These are phyloP conservation scores for Apocynum venetum DNA, from an alignment of 257 asterid genomes.

Conservation along the genomic window DNA sequence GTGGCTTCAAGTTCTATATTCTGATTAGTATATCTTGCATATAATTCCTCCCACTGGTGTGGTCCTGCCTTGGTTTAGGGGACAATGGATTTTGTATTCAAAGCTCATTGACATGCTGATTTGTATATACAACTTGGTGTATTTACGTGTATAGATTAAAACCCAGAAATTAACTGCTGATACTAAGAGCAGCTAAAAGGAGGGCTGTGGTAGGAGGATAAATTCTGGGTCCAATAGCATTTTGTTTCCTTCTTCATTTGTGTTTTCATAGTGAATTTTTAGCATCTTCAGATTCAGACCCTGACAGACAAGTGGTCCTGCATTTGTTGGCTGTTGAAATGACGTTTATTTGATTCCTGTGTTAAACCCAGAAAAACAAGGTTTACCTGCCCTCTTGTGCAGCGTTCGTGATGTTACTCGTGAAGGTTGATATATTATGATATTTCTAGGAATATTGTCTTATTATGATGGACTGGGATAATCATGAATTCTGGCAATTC, in stretches of 20 bases:
- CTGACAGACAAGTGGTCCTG: conserved; percentile 20
- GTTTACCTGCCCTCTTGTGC: conserved; percentile 11
- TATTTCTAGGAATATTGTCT: not conserved
- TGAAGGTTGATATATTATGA: not conserved
- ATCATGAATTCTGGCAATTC: not conserved
- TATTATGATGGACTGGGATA: not conserved
- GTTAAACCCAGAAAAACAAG: not conserved
- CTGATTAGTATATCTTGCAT: conserved; percentile 12
- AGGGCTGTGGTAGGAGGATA: not conserved
- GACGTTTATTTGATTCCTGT: conserved; percentile 1
- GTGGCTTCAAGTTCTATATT: not conserved
- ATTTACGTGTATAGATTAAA: not conserved
- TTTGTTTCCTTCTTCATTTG: conserved; percentile 11
- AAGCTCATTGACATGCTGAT: conserved; percentile 3
- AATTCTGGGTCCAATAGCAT: not conserved
- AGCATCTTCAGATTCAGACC: conserved; percentile 8
- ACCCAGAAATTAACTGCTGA: not conserved
- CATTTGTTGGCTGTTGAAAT: not conserved
- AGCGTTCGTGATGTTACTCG: not conserved
- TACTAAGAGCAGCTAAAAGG: not conserved
- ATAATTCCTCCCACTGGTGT: conserved; percentile 1
- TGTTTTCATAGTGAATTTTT: not conserved
- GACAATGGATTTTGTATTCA: conserved; percentile 11
- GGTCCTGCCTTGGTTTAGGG: conserved; percentile 15
- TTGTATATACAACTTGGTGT: not conserved